These are phyloP conservation scores for Elaeis oleifera DNA, from an alignment of 202 grass and related monocot genomes.

Conservation along the genomic window DNA sequence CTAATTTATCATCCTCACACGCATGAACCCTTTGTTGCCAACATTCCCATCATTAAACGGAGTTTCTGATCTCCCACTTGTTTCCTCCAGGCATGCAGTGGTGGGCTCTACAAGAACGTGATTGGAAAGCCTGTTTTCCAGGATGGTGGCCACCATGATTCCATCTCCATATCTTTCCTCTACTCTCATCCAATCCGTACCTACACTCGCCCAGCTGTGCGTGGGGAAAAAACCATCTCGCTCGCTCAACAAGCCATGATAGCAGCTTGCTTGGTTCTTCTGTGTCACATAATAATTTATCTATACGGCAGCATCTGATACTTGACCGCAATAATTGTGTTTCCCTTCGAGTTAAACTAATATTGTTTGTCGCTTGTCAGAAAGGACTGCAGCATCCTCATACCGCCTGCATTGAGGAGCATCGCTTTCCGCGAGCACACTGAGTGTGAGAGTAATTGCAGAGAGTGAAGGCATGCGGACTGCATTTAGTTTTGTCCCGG, in stretches of 20 bases:
- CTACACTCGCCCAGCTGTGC: not conserved
- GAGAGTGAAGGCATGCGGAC: too few relatives aligned
- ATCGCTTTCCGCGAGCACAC: too few relatives aligned
- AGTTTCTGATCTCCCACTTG: not conserved
- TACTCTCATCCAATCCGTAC: not conserved
- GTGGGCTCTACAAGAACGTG: conserved; percentile 38
- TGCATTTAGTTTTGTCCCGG: too few relatives aligned
- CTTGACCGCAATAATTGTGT: too few relatives aligned
- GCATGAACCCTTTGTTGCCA: too few relatives aligned
- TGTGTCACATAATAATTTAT: conserved; percentile 22
- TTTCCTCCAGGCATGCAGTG: conserved; percentile 31
- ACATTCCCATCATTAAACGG: not conserved
- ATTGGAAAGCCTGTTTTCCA: conserved; percentile 36
- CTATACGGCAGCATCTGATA: not conserved
- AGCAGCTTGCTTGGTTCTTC: conserved; percentile 31
- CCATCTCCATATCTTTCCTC: conserved; percentile 33
- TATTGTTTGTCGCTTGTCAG: too few relatives aligned
- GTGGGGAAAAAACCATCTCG: conserved; percentile 19
- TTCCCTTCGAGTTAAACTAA: too few relatives aligned
- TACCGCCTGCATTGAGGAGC: too few relatives aligned
- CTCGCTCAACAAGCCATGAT: conserved; percentile 41
- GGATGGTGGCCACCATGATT: conserved; percentile 1
- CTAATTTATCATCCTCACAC: too few relatives aligned
- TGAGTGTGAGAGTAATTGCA: too few relatives aligned
- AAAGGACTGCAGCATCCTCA: too few relatives aligned